Conservation (phyloP, 2,329 filamentous ascomycete genomes). For the Calonectria pteridis region DNA sequence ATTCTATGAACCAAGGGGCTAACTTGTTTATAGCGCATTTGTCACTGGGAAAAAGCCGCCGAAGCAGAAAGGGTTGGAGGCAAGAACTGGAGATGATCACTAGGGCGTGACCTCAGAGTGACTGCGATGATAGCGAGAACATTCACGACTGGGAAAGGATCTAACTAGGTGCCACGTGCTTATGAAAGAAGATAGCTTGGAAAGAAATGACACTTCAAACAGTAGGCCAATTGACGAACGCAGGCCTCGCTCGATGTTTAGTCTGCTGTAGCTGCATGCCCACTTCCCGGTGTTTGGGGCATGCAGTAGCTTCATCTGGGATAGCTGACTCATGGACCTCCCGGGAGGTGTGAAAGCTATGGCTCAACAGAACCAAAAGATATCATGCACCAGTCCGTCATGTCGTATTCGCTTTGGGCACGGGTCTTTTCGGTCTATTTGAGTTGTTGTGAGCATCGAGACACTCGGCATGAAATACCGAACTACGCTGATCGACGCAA, state of each 20-base stretch:
- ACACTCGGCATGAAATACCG: too few relatives aligned
- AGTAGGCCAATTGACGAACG: not conserved
- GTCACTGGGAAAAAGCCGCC: slow-evolving; percentile 6
- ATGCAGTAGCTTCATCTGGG: not conserved
- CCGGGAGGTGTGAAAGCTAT: not conserved
- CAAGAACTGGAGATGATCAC: not conserved
- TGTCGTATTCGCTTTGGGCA: not conserved
- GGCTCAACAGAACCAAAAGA: not conserved
- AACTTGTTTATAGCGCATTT: not conserved
- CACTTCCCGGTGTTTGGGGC: too few relatives aligned
- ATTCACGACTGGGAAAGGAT: not conserved
- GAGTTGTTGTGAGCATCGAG: not conserved
- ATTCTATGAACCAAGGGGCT: not conserved
- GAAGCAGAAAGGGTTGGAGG: not conserved
- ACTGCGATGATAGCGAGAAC: too few relatives aligned
- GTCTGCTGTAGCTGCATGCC: not conserved
- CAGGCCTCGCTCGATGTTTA: not conserved
- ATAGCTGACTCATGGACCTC: not conserved
- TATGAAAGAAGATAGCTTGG: too few relatives aligned
- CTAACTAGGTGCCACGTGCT: not conserved
- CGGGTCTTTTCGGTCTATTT: not conserved
- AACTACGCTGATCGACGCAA: not conserved
- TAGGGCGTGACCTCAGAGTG: not conserved
- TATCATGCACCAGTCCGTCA: not conserved
- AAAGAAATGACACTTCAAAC: not conserved